phyloP scores from a whole-genome alignment of 805 yeast genomes.

The Candida chauliodis region DNA sequence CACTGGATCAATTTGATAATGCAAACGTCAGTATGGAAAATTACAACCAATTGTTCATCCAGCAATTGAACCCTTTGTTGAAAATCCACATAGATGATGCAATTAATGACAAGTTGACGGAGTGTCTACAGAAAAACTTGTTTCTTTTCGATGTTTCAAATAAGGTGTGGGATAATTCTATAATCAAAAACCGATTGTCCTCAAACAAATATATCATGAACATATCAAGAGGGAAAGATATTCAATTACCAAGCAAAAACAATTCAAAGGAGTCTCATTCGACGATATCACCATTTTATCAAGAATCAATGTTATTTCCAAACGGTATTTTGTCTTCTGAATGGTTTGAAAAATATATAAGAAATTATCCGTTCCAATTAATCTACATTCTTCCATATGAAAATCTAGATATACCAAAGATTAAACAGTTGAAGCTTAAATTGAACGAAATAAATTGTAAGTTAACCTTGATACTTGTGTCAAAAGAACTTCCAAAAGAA shows the following conservation, averaged over 20 bases:
- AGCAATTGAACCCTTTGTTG: slow-evolving; percentile 35
- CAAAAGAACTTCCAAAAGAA: slow-evolving; percentile 14
- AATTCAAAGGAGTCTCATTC: slow-evolving; percentile 19
- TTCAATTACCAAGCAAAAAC: slow-evolving; percentile 1
- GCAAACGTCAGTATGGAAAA: not conserved
- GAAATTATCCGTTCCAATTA: slow-evolving; percentile 29
- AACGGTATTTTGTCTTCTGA: slow-evolving; percentile 26
- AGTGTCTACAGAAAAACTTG: slow-evolving; percentile 10
- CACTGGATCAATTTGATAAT: not conserved
- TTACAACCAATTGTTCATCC: slow-evolving; percentile 15
- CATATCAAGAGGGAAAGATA: slow-evolving; percentile 7
- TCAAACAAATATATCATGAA: slow-evolving; percentile 25
- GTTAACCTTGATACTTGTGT: slow-evolving; percentile 12
- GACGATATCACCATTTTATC: slow-evolving; percentile 34
- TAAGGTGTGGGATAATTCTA: slow-evolving; percentile 35
- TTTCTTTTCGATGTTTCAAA: slow-evolving; percentile 16
- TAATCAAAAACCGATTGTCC: slow-evolving; percentile 34
- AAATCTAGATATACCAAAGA: slow-evolving; percentile 10
- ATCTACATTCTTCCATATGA: slow-evolving; percentile 19
- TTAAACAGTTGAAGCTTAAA: slow-evolving; percentile 12
- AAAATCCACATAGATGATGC: slow-evolving; percentile 13
- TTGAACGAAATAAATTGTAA: slow-evolving; percentile 12
- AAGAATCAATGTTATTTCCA: slow-evolving; percentile 25
- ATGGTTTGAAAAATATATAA: slow-evolving; percentile 36
- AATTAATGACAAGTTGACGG: not conserved